Evolutionary conservation across 2,329 filamentous ascomycete species (phyloP), one percentile per base, ranked within the genome.

Genomic region (Penicillium sp.): DNA sequence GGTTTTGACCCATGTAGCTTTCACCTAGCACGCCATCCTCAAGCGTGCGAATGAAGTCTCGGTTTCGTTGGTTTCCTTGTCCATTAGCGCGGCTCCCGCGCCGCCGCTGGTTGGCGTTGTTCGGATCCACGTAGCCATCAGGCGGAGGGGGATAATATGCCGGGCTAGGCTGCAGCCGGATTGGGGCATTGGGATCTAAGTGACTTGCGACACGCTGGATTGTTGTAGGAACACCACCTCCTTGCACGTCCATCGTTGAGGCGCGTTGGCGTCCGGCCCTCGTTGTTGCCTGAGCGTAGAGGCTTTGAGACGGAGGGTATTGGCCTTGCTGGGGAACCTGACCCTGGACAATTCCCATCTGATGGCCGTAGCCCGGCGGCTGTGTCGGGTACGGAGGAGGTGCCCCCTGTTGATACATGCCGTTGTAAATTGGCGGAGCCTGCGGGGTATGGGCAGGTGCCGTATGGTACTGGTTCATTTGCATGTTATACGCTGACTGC

Each of bases 121-220:
- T 79, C 13, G 43, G 43, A 51, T 87, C 81, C 7, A 82, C 78
- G 60, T 88, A 83, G 8, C 89, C 88, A 56, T 97, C 91, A 5
- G 86, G 83, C 2, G 91, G 88, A 18, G 93, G 93, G 9, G 93
- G 93, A 61, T 97, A 98, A 70, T 98, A 98, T 1, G 93, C 93
- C 4, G 93, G 93, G 59, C 90, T 96, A 2, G 93, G 93, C 66
- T 98, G 93, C 48, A 97, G 72, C 43, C 93, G 82, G 61, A 98
- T 97, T 0, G 93, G 93, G 51, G 90, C 88, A 60, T 83, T 97
- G 1, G 93, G 93, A 64, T 98, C 93, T 39, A 98, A 80, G 69
- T 97, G 91, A 66, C 90, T 95, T 37, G 93, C 93, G 24, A 98
- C 93, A 59, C 93, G 81, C 70, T 98, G 93, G 49, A 98, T 88